These are phyloP conservation scores for Xanthoparmelia taractica DNA, from an alignment of 495 filamentous ascomycete genomes.

Conservation along the genomic window DNA sequence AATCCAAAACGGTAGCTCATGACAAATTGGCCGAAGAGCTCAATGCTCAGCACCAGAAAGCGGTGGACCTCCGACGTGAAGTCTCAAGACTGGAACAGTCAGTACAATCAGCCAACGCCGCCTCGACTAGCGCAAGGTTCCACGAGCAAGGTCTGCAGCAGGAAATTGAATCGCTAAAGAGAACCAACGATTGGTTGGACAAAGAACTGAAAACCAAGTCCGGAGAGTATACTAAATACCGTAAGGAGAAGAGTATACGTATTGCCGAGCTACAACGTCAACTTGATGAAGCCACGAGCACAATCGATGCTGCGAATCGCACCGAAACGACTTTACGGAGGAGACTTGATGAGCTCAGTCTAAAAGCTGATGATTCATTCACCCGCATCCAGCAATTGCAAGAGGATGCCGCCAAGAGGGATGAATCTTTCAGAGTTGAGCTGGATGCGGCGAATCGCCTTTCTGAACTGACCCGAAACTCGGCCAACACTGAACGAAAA, in stretches of 20 bases:
- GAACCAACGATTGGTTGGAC: slow-evolving; percentile 87
- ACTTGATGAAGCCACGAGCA: slow-evolving; percentile 73
- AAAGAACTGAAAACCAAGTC: slow-evolving; percentile 81
- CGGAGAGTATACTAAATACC: slow-evolving; percentile 76
- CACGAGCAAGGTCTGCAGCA: slow-evolving; percentile 81
- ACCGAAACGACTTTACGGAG: slow-evolving; percentile 73
- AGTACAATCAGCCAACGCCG: slow-evolving; percentile 69
- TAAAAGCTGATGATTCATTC: slow-evolving; percentile 77
- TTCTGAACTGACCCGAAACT: slow-evolving; percentile 75
- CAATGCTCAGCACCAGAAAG: slow-evolving; percentile 78
- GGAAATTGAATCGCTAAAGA: slow-evolving; percentile 76
- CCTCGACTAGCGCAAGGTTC: slow-evolving; percentile 69
- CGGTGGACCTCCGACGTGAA: slow-evolving; percentile 70
- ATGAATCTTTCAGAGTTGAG: slow-evolving; percentile 77
- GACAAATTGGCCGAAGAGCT: slow-evolving; percentile 81
- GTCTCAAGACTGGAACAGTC: slow-evolving; percentile 71
- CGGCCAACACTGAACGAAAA: slow-evolving; percentile 69
- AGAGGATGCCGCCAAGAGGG: slow-evolving; percentile 66
- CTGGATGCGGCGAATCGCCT: slow-evolving; percentile 71
- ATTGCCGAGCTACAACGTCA: slow-evolving; percentile 80
- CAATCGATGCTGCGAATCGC: slow-evolving; percentile 64
- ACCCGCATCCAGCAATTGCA: slow-evolving; percentile 73
- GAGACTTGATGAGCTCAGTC: slow-evolving; percentile 72
- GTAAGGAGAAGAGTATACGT: slow-evolving; percentile 86
- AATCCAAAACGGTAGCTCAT: slow-evolving; percentile 81